Conservation (phyloP, 78 protist genomes). For the Cyanophora paradoxa region DNA sequence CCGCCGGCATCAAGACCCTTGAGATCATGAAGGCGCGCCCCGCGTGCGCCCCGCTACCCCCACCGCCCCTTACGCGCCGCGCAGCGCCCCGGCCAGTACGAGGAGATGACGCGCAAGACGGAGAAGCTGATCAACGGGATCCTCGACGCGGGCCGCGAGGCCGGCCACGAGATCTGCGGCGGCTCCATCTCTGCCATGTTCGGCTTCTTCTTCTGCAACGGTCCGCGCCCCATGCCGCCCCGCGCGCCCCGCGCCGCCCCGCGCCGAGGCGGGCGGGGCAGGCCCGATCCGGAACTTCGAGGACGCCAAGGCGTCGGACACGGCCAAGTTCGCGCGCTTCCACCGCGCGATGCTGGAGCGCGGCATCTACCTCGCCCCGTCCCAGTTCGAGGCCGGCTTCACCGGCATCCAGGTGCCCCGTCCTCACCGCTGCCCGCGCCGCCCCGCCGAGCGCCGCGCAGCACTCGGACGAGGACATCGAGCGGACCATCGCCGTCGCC, state of each 20-base stretch:
- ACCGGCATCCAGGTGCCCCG: too few relatives aligned
- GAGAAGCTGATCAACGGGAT: constrained; percentile 34
- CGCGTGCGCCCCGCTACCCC: not conserved
- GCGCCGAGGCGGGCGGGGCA: not conserved
- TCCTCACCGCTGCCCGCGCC: too few relatives aligned
- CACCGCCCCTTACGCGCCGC: not conserved
- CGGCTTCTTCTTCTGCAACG: constrained; percentile 43
- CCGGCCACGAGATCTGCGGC: constrained; percentile 23
- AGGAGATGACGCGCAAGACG: not conserved
- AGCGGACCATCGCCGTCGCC: constrained; percentile 20
- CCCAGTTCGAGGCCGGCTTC: constrained; percentile 37
- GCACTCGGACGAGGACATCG: constrained; percentile 30
- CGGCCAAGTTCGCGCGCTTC: constrained; percentile 20
- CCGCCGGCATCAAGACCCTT: constrained; percentile 41
- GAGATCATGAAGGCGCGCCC: constrained; percentile 8
- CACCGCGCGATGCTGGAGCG: constrained; percentile 42
- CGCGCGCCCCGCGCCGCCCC: not conserved
- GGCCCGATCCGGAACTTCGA: constrained; percentile 28
- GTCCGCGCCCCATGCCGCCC: not conserved
- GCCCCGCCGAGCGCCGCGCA: too few relatives aligned
- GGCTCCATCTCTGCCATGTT: constrained; percentile 37
- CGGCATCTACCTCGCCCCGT: constrained; percentile 44
- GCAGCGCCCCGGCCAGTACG: not conserved
- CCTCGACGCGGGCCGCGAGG: constrained; percentile 27
- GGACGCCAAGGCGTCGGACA: constrained; percentile 34